Evolutionary conservation across 2,329 filamentous ascomycete genomes (phyloP).

Genomic region (Dactylonectria macrodidyma): DNA sequence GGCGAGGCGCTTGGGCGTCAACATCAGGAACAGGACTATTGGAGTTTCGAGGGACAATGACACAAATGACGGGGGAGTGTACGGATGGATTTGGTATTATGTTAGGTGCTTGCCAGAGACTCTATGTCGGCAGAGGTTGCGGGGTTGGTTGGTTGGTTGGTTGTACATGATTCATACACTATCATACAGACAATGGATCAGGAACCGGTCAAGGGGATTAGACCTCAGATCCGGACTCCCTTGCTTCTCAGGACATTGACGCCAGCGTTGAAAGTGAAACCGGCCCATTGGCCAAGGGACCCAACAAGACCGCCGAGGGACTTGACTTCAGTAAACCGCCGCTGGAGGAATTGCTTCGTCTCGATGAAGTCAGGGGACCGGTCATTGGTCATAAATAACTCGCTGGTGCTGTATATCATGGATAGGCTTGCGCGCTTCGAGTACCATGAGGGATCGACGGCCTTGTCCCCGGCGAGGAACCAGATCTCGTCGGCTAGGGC

Average conservation of each 20-base stretch:
- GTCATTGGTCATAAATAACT: constrained; percentile 96
- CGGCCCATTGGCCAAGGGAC: constrained; percentile 81
- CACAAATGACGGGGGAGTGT: constrained; percentile 23
- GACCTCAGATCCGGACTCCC: constrained; percentile 80
- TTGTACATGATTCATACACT: constrained; percentile 46
- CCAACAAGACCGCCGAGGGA: constrained; percentile 74
- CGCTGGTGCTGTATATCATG: constrained; percentile 77
- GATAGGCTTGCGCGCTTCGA: constrained; percentile 71
- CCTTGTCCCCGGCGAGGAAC: constrained; percentile 85
- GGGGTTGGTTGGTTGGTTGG: constrained; percentile 18
- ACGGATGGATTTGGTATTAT: constrained; percentile 33
- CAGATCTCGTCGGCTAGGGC: constrained; percentile 92
- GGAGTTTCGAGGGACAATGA: constrained; percentile 38
- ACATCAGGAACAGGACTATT: constrained; percentile 17
- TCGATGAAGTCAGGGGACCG: constrained; percentile 79
- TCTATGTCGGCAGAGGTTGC: constrained; percentile 28
- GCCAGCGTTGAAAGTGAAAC: constrained; percentile 83
- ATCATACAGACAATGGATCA: constrained; percentile 40
- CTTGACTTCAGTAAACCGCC: constrained; percentile 79
- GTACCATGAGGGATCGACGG: constrained; percentile 93
- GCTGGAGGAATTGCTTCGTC: constrained; percentile 84
- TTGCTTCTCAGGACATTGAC: constrained; percentile 91
- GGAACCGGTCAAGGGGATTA: neutral
- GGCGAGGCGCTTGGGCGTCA: constrained; percentile 29
- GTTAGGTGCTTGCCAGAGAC: constrained; percentile 27